phyloP scores from a whole-genome alignment of 73 alveolate species.

The Paramecium bursaria region DNA sequence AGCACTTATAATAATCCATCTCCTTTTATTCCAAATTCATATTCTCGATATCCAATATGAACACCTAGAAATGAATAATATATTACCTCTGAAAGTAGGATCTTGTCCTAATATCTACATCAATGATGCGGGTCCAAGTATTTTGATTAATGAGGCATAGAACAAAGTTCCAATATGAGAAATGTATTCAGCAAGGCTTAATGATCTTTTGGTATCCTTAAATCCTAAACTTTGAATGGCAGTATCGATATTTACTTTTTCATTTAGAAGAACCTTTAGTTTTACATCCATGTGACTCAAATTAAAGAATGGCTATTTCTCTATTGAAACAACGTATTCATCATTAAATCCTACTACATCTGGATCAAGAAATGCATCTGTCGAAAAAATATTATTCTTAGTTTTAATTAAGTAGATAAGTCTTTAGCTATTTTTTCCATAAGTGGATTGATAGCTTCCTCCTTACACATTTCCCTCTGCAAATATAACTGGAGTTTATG shows the following conservation, averaged over 20 bases:
- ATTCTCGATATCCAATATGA: conserved; percentile 49
- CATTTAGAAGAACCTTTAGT: neutral
- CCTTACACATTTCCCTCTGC: too few relatives aligned
- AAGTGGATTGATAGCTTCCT: too few relatives aligned
- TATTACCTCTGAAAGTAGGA: conserved; percentile 25
- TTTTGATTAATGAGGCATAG: conserved; percentile 1
- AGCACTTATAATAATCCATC: conserved; percentile 44
- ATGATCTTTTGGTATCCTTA: conserved; percentile 1
- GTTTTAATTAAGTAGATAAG: too few relatives aligned
- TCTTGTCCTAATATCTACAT: neutral
- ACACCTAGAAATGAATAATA: too few relatives aligned
- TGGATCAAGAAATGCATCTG: conserved; percentile 22
- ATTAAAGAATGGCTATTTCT: neutral
- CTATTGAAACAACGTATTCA: conserved; percentile 12
- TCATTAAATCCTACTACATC: neutral
- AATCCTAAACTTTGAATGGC: conserved; percentile 26
- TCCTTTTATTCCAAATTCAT: conserved; percentile 49
- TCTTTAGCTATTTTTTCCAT: too few relatives aligned
- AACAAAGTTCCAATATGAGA: conserved; percentile 5
- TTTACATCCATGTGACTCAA: neutral
- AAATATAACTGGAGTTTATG: too few relatives aligned
- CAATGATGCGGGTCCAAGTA: conserved; percentile 20
- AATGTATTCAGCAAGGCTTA: conserved; percentile 29
- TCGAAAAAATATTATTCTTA: conserved; percentile 32
- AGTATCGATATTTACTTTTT: neutral